Percentiles rank a stretch among this genome's conserved stretches.
These are phyloP conservation scores for Tricholomella constricta DNA, from an alignment of 768 basidiomycete species.

Conservation along the genomic window DNA sequence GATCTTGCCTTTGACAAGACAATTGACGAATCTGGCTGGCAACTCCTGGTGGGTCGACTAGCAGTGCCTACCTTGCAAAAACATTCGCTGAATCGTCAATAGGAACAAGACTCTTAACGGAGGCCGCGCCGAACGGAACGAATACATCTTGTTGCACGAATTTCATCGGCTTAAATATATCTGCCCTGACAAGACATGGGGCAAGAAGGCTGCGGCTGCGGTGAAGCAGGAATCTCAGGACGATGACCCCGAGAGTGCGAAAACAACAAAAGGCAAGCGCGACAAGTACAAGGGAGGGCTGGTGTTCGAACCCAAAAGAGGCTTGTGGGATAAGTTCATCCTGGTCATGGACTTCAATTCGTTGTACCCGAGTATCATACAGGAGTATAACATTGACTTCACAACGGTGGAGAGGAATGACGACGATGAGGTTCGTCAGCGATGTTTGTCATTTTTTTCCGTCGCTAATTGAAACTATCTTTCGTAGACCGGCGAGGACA, in stretches of 20 bases:
- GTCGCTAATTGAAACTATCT: background rate
- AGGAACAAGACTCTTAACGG: conserved; percentile 98
- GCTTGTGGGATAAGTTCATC: conserved; percentile 95
- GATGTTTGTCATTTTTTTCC: background rate
- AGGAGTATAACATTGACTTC: conserved; percentile 99
- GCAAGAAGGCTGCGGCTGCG: conserved; percentile 63
- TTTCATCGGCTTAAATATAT: conserved; percentile 96
- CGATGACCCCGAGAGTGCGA: conserved; percentile 60
- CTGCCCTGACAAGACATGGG: conserved; percentile 92
- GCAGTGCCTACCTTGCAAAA: no score
- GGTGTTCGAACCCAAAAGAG: conserved; percentile 94
- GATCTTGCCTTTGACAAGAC: conserved; percentile 87
- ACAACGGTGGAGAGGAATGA: conserved; percentile 85
- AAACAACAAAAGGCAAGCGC: conserved; percentile 65
- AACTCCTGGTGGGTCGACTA: conserved; percentile 80
- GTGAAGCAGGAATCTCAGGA: conserved; percentile 51
- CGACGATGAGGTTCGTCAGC: conserved; percentile 50
- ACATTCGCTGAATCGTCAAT: conserved; percentile 3
- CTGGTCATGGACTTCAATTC: conserved; percentile 99
- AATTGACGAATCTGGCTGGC: conserved; percentile 93
- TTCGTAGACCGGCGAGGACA: conserved; percentile 64
- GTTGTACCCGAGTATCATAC: conserved; percentile 97
- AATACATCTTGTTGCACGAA: conserved; percentile 97
- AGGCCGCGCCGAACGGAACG: conserved; percentile 97
- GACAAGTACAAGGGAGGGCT: conserved; percentile 99